Evolutionary conservation across 2,329 filamentous ascomycete genomes (phyloP), one percentile per base, ranked within the genome.

Genomic region (Paradendryphiella salina): DNA sequence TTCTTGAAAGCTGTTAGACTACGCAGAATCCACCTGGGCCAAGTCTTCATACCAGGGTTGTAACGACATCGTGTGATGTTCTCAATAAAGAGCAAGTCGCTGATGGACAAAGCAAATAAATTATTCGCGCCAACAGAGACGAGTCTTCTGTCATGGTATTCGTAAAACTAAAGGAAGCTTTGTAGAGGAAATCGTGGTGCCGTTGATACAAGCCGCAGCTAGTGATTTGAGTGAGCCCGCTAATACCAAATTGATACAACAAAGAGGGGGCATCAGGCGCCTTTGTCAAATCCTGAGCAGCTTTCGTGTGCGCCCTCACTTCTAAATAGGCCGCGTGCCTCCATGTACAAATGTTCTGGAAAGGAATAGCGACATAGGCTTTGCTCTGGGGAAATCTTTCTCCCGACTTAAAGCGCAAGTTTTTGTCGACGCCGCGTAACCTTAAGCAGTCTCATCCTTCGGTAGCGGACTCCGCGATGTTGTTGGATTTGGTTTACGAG

Each of bases 101-200:
- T 1, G 3, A 8, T 14, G 8, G 26, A 31, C 10, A 5, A n/a
- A 17, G n/a, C 7, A 26, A 7, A 32, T 37, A 15, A 23, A 46
- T 38, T 38, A 3, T 46, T 37, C 18, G 18, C 39, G 17, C 33
- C 21, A 33, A 10, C 26, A 6, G 23, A 50, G 38, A 28, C 14
- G 32, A 8, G 21, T 26, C n/a, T 29, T 40, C 41, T 43, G 50
- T 50, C 28, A 20, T 39, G 23, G n/a, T 28, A 45, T 32, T 50
- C 45, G 32, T 50, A 29, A 32, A 11, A 26, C 20, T 40, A 28
- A 18, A 28, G 7, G 20, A 23, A 31, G 20, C 20, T 13, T 34
- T 15, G 34, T n/a, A 13, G 28, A 8, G 26, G 20, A 29, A 37
- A 36, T 4, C 13, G 17, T 21, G n/a, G 17, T 18, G 15, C 31